phyloP scores from a whole-genome alignment of 352 stramenopile genomes.

The Globisporangium paddicum region DNA sequence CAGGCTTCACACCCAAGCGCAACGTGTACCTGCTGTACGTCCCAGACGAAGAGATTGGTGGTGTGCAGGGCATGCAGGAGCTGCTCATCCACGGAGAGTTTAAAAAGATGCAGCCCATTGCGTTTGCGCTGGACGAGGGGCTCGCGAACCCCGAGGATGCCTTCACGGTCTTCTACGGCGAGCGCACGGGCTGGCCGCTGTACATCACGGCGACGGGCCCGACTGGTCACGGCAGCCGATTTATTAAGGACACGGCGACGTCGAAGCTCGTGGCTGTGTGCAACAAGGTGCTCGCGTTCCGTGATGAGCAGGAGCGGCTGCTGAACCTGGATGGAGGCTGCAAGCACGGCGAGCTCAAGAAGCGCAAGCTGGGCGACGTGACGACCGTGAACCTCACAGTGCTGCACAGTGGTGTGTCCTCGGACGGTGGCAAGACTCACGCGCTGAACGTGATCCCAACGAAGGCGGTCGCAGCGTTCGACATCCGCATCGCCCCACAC shows the following conservation, averaged over 20 bases:
- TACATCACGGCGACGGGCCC: slow-evolving; percentile 77
- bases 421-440: slow-evolving; percentile 74
- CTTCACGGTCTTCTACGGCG: slow-evolving; percentile 96
- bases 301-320: slow-evolving; percentile 81
- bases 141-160: slow-evolving; percentile 86
- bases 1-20: slow-evolving; percentile 75
- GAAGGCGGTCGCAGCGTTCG: slow-evolving; percentile 84
- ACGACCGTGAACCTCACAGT: slow-evolving; percentile 94
- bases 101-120: slow-evolving; percentile 75
- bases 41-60: slow-evolving; percentile 93
- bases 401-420: slow-evolving; percentile 81
- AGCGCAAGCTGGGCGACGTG: slow-evolving; percentile 90
- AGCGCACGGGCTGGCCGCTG: slow-evolving; percentile 92
- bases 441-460: slow-evolving; percentile 93
- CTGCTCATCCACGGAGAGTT: no score
- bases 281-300: slow-evolving; percentile 87
- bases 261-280: slow-evolving; percentile 91
- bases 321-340: slow-evolving; percentile 76
- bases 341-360: slow-evolving; percentile 89
- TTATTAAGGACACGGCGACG: slow-evolving; percentile 94
- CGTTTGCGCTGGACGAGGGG: slow-evolving; percentile 94
- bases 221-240: slow-evolving; percentile 89
- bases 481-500: slow-evolving; percentile 90
- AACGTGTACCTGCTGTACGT: slow-evolving; percentile 93
- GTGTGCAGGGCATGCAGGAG: slow-evolving; percentile 90